phyloP scores from a whole-genome alignment of 345 rosid genomes.

The Erodium maritimum region DNA sequence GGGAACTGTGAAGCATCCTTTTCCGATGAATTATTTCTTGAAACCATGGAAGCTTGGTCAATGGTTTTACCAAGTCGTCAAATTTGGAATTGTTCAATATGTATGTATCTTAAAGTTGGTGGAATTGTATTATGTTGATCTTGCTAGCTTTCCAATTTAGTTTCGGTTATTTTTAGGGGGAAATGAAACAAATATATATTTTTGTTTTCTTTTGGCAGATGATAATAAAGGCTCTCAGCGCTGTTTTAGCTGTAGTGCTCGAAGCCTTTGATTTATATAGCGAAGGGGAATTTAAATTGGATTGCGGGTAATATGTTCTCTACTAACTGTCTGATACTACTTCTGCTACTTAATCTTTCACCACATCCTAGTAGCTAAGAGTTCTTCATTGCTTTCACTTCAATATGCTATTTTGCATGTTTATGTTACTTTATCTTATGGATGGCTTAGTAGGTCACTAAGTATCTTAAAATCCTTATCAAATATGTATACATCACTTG shows the following conservation, averaged over 20 bases:
- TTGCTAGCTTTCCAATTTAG: constrained; percentile 4
- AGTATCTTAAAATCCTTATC: not conserved
- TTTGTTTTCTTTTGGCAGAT: constrained; percentile 44
- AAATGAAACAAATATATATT: not conserved
- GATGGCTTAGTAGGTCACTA: not conserved
- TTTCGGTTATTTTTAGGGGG: constrained; percentile 8
- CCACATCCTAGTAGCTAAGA: not conserved
- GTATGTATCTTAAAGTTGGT: constrained; percentile 40
- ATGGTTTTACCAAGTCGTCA: constrained; percentile 92
- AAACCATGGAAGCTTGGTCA: constrained; percentile 92
- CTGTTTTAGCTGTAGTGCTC: constrained; percentile 75
- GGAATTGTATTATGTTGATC: constrained; percentile 6
- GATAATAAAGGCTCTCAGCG: constrained; percentile 76
- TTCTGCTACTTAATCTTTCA: not conserved
- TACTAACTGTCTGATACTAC: not conserved
- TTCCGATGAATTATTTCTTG: constrained; percentile 69
- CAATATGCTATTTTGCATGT: not conserved
- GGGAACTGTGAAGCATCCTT: constrained; percentile 69
- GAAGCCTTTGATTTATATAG: constrained; percentile 86
- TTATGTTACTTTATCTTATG: not conserved
- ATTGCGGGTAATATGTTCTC: constrained; percentile 69
- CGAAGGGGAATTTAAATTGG: constrained; percentile 90
- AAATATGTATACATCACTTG: too few relatives aligned
- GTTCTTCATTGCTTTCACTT: not conserved
- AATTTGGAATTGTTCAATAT: constrained; percentile 97